A percentile compares a stretch with the other conserved stretches of the same genome.
phyloP scores from a whole-genome alignment of 345 rosid genomes.

The Cardamine resedifolia region DNA sequence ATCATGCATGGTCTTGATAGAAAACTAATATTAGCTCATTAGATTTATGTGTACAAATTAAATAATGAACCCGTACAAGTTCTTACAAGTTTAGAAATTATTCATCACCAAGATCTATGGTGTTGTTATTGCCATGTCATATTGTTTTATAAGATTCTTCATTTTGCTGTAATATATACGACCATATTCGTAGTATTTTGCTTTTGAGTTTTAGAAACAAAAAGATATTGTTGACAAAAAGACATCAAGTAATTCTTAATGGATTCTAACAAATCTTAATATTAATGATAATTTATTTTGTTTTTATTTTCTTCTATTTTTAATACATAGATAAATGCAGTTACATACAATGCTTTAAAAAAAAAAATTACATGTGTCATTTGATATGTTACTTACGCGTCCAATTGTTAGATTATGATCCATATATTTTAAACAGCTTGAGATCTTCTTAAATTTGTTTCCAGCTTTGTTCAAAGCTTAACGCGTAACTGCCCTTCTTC shows the following conservation, averaged over 20 bases:
- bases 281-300: neutral
- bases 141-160: neutral
- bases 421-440: neutral
- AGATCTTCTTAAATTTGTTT: neutral
- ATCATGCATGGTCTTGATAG: neutral
- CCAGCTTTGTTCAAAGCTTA: neutral
- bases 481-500: neutral
- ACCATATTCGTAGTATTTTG: neutral
- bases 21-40: neutral
- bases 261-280: neutral
- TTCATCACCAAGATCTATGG: neutral
- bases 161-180: neutral
- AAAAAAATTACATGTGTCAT: neutral
- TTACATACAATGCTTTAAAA: neutral
- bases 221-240: neutral
- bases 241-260: neutral
- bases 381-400: neutral
- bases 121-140: neutral
- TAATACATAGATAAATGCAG: neutral
- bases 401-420: neutral
- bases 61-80: neutral
- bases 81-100: neutral
- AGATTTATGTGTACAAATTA: neutral
- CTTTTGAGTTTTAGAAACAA: neutral
- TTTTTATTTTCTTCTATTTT: neutral